Evolutionary conservation across 2,329 filamentous ascomycete species (phyloP).

Genomic region (Venturia effusa): DNA sequence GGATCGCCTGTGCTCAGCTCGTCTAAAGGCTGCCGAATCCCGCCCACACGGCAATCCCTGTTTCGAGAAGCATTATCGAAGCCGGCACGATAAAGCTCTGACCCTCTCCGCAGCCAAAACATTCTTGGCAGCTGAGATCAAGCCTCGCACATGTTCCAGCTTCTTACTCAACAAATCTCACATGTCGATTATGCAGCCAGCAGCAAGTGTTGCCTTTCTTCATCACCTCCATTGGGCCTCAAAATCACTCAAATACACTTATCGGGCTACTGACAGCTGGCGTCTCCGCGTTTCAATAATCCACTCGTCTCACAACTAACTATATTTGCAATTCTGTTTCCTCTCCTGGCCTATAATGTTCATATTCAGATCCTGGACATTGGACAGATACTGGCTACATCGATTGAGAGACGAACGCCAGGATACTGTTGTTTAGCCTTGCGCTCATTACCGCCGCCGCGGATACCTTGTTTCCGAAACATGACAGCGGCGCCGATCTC

Average conservation of each 20-base stretch:
- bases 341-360: neutral
- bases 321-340: neutral
- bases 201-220: too few species aligned
- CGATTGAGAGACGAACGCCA: neutral
- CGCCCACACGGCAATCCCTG: too few species aligned
- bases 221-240: too few species aligned
- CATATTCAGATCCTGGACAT: neutral
- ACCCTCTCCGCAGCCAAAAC: neutral
- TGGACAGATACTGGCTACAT: neutral
- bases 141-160: neutral
- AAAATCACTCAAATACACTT: neutral
- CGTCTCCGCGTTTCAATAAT: neutral
- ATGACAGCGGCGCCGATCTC: neutral
- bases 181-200: neutral
- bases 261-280: neutral
- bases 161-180: conserved; percentile 2
- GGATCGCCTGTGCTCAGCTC: neutral
- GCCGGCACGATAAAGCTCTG: neutral
- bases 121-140: neutral
- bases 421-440: neutral
- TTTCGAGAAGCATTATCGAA: neutral
- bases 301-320: neutral
- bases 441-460: neutral
- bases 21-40: neutral
- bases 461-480: neutral